Percentiles rank a stretch among this genome's conserved stretches.
Conservation (phyloP, 148 eudicot genomes). For the Polygonum maritimum region DNA sequence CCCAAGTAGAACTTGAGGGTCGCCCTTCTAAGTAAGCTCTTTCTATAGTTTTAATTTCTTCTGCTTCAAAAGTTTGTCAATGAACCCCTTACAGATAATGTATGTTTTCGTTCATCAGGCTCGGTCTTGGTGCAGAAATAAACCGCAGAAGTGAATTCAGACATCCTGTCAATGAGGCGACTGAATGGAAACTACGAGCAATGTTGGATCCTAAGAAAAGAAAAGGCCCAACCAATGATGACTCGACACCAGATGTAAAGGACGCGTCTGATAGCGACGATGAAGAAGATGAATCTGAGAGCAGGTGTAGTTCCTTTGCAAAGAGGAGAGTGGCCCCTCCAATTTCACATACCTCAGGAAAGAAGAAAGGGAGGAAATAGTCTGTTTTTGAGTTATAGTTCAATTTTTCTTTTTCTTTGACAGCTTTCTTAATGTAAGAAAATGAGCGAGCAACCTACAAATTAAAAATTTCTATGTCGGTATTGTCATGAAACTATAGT, state of each 20-base stretch:
- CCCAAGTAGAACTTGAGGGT: conserved; percentile 36
- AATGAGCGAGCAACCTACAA: not conserved
- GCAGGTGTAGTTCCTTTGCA: conserved; percentile 54
- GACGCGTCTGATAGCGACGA: conserved; percentile 29
- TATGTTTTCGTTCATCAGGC: conserved; percentile 32
- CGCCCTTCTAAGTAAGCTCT: conserved; percentile 52
- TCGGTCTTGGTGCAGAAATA: conserved; percentile 73
- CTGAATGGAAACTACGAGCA: conserved; percentile 49
- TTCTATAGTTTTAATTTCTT: not conserved
- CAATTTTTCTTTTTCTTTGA: not conserved
- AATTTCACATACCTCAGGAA: conserved; percentile 19
- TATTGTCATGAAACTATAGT: not conserved
- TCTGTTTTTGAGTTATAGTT: not conserved
- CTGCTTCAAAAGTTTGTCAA: not conserved
- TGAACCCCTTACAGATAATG: not conserved
- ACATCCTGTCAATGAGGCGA: conserved; percentile 36
- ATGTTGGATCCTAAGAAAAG: conserved; percentile 40
- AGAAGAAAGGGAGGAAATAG: conserved; percentile 27
- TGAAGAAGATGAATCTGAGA: conserved; percentile 47
- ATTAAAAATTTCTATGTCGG: not conserved
- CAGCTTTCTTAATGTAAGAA: not conserved
- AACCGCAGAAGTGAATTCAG: conserved; percentile 33
- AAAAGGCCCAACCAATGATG: conserved; percentile 31
- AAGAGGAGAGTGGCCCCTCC: conserved; percentile 41
- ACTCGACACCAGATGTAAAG: conserved; percentile 20